Percentiles rank a stretch among this genome's conserved stretches.
Evolutionary conservation across 176 grass and related monocot species (phyloP).

Genomic region (Lolium multiflorum): DNA sequence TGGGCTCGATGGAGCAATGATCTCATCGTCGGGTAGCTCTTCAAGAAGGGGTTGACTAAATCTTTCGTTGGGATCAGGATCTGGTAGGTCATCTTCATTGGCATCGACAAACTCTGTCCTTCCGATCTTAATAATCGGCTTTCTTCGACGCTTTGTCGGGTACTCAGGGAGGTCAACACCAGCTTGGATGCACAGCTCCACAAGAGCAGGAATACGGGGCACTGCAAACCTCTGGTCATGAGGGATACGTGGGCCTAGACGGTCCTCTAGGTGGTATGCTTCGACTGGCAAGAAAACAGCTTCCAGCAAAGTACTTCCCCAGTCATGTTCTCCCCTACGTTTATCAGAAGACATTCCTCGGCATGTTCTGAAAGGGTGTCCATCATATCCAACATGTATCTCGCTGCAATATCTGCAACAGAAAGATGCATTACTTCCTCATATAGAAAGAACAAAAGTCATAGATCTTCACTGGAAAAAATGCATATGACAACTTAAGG

Average conservation of each 20-base stretch:
- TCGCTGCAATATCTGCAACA: conserved; percentile 79
- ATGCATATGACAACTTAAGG: neutral
- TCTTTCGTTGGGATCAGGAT: conserved; percentile 54
- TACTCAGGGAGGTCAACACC: conserved; percentile 79
- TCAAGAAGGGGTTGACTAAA: conserved; percentile 68
- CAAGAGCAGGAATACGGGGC: conserved; percentile 71
- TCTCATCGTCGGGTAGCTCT: conserved; percentile 52
- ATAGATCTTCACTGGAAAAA: neutral
- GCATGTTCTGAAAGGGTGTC: conserved; percentile 87
- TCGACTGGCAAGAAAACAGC: conserved; percentile 85
- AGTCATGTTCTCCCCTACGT: conserved; percentile 82
- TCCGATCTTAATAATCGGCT: conserved; percentile 76
- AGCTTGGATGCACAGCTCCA: conserved; percentile 93
- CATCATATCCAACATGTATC: conserved; percentile 80
- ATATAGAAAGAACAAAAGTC: neutral
- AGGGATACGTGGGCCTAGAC: conserved; percentile 72
- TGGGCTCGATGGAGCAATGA: conserved; percentile 46
- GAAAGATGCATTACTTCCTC: conserved; percentile 21
- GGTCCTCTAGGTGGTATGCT: conserved; percentile 81
- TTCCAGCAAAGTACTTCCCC: conserved; percentile 69
- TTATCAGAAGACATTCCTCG: conserved; percentile 66
- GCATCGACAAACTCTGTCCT: conserved; percentile 87
- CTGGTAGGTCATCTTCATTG: conserved; percentile 89
- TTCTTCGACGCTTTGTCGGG: conserved; percentile 79
- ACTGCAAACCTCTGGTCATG: conserved; percentile 85